Percentiles rank a stretch among this genome's conserved stretches.
These are phyloP conservation scores for Melocanna baccifera DNA, from an alignment of 176 grass and related monocot genomes.

Conservation along the genomic window DNA sequence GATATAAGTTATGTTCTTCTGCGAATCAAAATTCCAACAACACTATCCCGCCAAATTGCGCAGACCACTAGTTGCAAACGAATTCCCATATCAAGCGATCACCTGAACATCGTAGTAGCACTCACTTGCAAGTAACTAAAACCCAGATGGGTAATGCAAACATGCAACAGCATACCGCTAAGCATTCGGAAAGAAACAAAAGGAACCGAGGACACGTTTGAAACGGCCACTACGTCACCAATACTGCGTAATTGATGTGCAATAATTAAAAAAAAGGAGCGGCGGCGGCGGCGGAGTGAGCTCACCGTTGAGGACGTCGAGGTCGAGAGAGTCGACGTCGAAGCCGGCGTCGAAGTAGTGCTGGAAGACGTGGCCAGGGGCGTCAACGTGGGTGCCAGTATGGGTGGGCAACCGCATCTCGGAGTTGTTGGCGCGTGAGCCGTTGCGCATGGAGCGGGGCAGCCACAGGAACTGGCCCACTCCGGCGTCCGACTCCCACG, in stretches of 20 bases:
- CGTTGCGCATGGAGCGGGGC: slow-evolving; percentile 54
- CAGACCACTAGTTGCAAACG: neutral
- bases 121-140: neutral
- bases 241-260: neutral
- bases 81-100: neutral
- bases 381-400: slow-evolving; percentile 64
- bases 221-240: neutral
- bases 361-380: slow-evolving; percentile 63
- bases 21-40: too few species aligned
- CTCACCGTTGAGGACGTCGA: slow-evolving; percentile 60
- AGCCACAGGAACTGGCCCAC: slow-evolving; percentile 58
- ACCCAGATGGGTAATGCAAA: neutral
- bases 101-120: neutral
- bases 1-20: too few species aligned
- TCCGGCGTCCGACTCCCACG: slow-evolving; percentile 48
- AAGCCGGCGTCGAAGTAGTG: slow-evolving; percentile 71
- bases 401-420: slow-evolving; percentile 60
- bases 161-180: neutral
- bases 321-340: slow-evolving; percentile 64
- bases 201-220: neutral
- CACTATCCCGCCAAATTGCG: too few species aligned
- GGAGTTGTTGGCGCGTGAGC: slow-evolving; percentile 54
- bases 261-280: neutral
- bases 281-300: neutral
- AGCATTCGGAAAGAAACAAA: too few species aligned